Conservation (phyloP, 2,329 filamentous ascomycete species). For the Alternaria viburni region DNA sequence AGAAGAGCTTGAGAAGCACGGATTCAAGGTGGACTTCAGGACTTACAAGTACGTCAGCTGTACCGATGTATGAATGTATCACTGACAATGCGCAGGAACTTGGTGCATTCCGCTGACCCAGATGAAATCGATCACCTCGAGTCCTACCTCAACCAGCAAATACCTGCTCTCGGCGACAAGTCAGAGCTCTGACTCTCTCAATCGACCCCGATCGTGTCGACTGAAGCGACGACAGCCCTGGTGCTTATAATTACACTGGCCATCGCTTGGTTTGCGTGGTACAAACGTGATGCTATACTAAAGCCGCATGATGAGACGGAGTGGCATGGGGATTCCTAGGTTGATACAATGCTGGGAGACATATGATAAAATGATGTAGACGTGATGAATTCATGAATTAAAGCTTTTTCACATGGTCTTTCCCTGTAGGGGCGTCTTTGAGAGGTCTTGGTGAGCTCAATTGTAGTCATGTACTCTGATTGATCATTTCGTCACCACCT, state of each 20-base stretch:
- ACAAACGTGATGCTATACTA: conserved; percentile 16
- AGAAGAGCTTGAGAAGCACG: conserved; percentile 70
- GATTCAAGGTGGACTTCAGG: conserved; percentile 76
- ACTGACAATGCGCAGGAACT: conserved; percentile 56
- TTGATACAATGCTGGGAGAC: neutral
- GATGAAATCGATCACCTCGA: conserved; percentile 86
- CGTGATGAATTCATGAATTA: neutral
- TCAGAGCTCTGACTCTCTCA: conserved; percentile 41
- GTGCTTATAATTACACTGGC: conserved; percentile 31
- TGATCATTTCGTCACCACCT: too few species aligned
- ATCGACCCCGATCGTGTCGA: conserved; percentile 2
- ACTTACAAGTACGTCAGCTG: conserved; percentile 68
- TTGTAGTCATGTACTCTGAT: too few species aligned
- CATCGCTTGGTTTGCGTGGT: conserved; percentile 37
- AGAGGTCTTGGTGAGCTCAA: too few species aligned
- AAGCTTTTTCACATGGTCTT: too few species aligned
- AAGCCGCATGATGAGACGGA: neutral
- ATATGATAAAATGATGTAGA: neutral
- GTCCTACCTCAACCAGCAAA: conserved; percentile 60
- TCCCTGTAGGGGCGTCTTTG: too few species aligned
- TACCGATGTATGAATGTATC: too few species aligned
- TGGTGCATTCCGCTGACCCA: conserved; percentile 77
- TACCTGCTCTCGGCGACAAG: conserved; percentile 56
- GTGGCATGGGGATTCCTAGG: neutral
- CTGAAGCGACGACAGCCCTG: conserved; percentile 27